These are phyloP conservation scores for Botrytis pseudocinerea DNA, from an alignment of 2,329 filamentous ascomycete species.

Conservation along the genomic window DNA sequence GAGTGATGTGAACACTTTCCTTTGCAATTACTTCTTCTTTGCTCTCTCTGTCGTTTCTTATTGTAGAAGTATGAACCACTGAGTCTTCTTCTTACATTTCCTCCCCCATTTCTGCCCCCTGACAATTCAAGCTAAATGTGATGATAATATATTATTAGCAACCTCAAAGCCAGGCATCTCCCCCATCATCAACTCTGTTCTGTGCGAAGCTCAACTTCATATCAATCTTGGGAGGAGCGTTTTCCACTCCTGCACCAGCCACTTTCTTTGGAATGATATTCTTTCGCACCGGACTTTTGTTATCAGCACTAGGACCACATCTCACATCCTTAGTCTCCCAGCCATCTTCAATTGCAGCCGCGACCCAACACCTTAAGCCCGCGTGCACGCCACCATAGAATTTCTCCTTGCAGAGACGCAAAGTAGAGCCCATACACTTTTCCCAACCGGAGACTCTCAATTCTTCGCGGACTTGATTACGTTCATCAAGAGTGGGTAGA, in stretches of 20 bases:
- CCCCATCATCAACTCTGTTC: conserved; percentile 20
- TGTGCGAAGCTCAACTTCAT: conserved; percentile 38
- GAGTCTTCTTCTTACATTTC: background rate
- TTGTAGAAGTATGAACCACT: conserved; percentile 11
- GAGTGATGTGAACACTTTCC: background rate
- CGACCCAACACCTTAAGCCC: conserved; percentile 84
- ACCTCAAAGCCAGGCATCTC: conserved; percentile 34
- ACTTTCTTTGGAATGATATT: conserved; percentile 36
- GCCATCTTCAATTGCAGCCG: conserved; percentile 79
- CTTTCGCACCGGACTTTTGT: conserved; percentile 47
- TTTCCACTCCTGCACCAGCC: conserved; percentile 21
- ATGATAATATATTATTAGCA: background rate
- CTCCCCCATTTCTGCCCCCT: background rate
- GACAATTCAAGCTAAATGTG: background rate
- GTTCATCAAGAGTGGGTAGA: conserved; percentile 65
- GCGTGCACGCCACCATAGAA: conserved; percentile 94
- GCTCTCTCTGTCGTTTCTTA: no score
- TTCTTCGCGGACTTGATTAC: conserved; percentile 76
- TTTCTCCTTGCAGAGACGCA: conserved; percentile 95
- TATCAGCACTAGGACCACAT: conserved; percentile 60
- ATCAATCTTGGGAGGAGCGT: conserved; percentile 38
- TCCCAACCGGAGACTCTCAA: conserved; percentile 87
- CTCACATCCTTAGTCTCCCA: conserved; percentile 84
- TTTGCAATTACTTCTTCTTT: background rate
- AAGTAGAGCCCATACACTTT: conserved; percentile 78